Percentiles rank a stretch among this genome's conserved stretches.
Evolutionary conservation across 495 filamentous ascomycete species (phyloP).

Genomic region (Aspergillus haitiensis): DNA sequence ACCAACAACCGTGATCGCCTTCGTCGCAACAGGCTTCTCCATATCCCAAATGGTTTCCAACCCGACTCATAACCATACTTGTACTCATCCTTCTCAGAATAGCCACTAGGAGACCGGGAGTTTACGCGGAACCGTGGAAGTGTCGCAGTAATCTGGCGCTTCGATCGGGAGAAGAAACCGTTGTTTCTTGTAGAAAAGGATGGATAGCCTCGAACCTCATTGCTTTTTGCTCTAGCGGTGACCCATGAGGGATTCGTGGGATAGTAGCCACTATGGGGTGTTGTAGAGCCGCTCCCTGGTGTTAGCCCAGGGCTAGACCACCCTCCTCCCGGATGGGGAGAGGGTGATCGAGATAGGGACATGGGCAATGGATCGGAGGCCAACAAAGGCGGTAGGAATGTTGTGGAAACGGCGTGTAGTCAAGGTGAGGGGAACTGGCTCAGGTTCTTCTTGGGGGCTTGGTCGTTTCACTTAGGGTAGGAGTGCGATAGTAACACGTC

Average conservation of each 20-base stretch:
- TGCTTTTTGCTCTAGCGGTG: conserved; percentile 71
- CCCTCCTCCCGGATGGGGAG: conserved; percentile 74
- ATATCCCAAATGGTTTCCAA: conserved; percentile 33
- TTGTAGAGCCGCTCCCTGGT: conserved; percentile 66
- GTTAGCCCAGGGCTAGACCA: conserved; percentile 85
- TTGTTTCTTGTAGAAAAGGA: conserved; percentile 78
- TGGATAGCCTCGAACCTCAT: conserved; percentile 72
- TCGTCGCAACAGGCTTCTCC: conserved; percentile 49
- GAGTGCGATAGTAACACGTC: neutral
- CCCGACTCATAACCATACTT: conserved; percentile 56
- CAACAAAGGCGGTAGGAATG: conserved; percentile 10
- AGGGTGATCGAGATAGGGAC: conserved; percentile 84
- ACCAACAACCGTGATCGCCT: conserved; percentile 61
- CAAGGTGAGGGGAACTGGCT: neutral
- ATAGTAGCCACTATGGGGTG: conserved; percentile 57
- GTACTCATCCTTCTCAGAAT: conserved; percentile 78
- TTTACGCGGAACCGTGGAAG: conserved; percentile 65
- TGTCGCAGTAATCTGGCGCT: conserved; percentile 68
- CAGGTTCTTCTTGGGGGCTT: neutral
- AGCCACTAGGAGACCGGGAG: conserved; percentile 38
- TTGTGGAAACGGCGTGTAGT: neutral
- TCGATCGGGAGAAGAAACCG: conserved; percentile 80
- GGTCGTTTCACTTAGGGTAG: neutral
- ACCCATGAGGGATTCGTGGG: conserved; percentile 60
- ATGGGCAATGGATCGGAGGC: conserved; percentile 46